Evolutionary conservation across 2,329 filamentous ascomycete species (phyloP), one percentile per base, ranked within the genome.

Genomic region (Pseudogymnoascus sp.): DNA sequence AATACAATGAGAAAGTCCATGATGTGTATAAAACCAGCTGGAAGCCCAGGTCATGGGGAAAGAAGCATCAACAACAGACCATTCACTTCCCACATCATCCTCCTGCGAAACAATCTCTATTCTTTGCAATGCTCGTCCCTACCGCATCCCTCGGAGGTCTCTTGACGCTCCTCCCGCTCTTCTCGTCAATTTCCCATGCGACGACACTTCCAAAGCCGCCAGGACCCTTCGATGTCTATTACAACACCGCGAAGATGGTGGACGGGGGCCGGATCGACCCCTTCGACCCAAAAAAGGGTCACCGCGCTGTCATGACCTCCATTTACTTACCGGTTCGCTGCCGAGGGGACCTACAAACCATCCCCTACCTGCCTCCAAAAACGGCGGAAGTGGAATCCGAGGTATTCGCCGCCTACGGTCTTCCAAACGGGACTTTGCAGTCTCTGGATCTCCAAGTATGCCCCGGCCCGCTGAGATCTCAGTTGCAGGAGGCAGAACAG

Each of bases 271-370:
- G 72, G 16, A 59, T 65, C 50, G 70, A 73, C 59, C 72, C 70
- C 7, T 73, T 66, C 44, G 63, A 68, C 18, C 68, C 68, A 5
- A 70, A 64, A 8, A 60, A 62, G 4, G 35, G 44, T 1, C 60
- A 65, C 1, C 68, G 72, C 14, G 21, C 65, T 38, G 42, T 74
- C 21, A 72, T 74, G 71, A 63, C 70, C 28, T 72, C 72, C 4
- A 64, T 70, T 21, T 73, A 73, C 35, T 63, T 65, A 4, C 72
- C 72, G 0, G 33, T 67, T 3, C 25, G 25, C 18, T 56, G 18
- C 65, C 7, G 67, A 66, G 40, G 60, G 59, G 25, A 25, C 50
- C 23, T 68, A 65, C 33, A 61, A 33, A 16, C 38, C 65, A 59
- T 37, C 21, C 5, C 33, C 3, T 75, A 75, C 64, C 67, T 75